phyloP scores from a whole-genome alignment of 306 rosid genomes.

The Prinsepia uniflora region DNA sequence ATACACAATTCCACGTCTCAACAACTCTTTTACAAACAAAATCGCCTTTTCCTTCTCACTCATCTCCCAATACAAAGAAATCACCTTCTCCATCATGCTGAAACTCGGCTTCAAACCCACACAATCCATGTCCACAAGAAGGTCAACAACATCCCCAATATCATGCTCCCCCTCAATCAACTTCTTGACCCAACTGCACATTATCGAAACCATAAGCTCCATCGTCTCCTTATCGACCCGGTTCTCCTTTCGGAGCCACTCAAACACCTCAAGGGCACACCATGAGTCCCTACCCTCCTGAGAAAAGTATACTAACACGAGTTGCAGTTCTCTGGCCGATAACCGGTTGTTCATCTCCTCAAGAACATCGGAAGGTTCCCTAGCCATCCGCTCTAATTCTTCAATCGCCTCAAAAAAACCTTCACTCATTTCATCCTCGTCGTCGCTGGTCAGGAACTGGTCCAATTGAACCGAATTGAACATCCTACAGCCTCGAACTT shows the following conservation, averaged over 20 bases:
- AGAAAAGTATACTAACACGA: slow-evolving; percentile 84
- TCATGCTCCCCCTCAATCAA: slow-evolving; percentile 59
- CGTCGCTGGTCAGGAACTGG: slow-evolving; percentile 76
- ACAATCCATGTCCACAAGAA: slow-evolving; percentile 93
- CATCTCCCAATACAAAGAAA: slow-evolving; percentile 94
- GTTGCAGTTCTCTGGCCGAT: slow-evolving; percentile 80
- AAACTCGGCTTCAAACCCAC: slow-evolving; percentile 89
- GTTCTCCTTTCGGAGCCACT: slow-evolving; percentile 91
- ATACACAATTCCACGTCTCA: slow-evolving; percentile 57
- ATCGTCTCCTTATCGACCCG: slow-evolving; percentile 92
- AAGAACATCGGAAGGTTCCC: slow-evolving; percentile 94
- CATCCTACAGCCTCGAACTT: slow-evolving; percentile 46
- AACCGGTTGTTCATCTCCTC: slow-evolving; percentile 94
- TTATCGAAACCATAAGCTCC: slow-evolving; percentile 93
- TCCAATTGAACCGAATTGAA: slow-evolving; percentile 72
- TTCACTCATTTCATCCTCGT: slow-evolving; percentile 87
- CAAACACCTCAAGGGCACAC: slow-evolving; percentile 98
- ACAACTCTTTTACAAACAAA: slow-evolving; percentile 70
- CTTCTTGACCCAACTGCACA: slow-evolving; percentile 93
- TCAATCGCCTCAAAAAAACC: slow-evolving; percentile 89
- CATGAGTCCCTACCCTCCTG: slow-evolving; percentile 98
- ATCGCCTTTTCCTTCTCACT: slow-evolving; percentile 66
- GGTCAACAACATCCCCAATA: slow-evolving; percentile 79
- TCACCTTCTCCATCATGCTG: slow-evolving; percentile 91
- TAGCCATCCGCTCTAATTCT: slow-evolving; percentile 85